Evolutionary conservation across 257 asterid genomes (phyloP).

Genomic region (Solanum chiquidenum): DNA sequence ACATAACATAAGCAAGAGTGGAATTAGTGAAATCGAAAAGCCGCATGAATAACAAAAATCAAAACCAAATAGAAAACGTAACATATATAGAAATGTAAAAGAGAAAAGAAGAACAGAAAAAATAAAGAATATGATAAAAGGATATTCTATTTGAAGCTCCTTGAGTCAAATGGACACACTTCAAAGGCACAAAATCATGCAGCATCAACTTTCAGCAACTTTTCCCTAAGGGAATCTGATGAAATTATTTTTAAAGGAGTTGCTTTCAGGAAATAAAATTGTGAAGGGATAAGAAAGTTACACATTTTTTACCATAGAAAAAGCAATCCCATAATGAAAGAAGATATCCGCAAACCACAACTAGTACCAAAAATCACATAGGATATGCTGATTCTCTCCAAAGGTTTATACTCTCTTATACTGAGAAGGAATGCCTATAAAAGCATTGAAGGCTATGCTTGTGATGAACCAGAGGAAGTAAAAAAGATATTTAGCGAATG

Average conservation of each 20-base stretch:
- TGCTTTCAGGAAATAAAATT: too few relatives aligned
- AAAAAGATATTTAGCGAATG: background rate
- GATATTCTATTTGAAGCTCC: slow-evolving; percentile 14
- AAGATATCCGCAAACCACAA: background rate
- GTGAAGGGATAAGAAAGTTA: too few relatives aligned
- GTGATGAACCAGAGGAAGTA: background rate
- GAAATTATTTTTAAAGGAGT: background rate
- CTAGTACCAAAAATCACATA: background rate
- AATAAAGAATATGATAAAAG: slow-evolving; percentile 9
- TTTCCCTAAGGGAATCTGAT: background rate
- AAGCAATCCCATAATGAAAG: background rate
- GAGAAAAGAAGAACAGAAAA: background rate
- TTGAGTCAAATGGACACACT: background rate
- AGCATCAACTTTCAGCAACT: background rate
- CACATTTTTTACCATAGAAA: background rate
- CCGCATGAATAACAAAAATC: too few relatives aligned
- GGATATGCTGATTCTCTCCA: slow-evolving; percentile 25
- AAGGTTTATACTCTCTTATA: slow-evolving; percentile 19
- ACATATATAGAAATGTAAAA: background rate
- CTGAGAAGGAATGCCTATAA: background rate
- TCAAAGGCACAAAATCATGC: background rate
- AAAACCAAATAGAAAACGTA: background rate
- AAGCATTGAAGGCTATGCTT: background rate
- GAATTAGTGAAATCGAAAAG: background rate
- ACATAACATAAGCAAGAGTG: background rate